phyloP scores from a whole-genome alignment of 192 early-diverging fungal species.

The Umbelopsis sp. region DNA sequence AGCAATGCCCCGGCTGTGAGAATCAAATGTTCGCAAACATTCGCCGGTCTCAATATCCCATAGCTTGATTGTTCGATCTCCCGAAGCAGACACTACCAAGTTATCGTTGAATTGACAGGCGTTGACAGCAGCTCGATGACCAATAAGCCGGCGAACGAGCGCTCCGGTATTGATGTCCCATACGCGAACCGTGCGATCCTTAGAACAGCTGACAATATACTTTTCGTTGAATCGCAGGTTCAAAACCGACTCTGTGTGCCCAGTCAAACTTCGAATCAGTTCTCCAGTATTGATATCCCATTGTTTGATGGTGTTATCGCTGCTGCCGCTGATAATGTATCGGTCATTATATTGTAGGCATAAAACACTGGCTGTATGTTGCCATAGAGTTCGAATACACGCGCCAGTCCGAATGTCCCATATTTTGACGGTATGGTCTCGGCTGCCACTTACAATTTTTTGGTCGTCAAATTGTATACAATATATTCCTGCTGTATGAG shows the following conservation, averaged over 20 bases:
- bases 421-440: slow-evolving; percentile 72
- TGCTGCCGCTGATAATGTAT: slow-evolving; percentile 70
- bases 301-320: slow-evolving; percentile 66
- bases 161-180: slow-evolving; percentile 75
- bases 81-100: slow-evolving; percentile 68
- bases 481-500: slow-evolving; percentile 87
- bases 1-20: slow-evolving; percentile 78
- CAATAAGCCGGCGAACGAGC: slow-evolving; percentile 54
- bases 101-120: slow-evolving; percentile 69
- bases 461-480: slow-evolving; percentile 75
- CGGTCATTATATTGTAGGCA: slow-evolving; percentile 81
- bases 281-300: slow-evolving; percentile 71
- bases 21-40: slow-evolving; percentile 75
- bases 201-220: slow-evolving; percentile 81
- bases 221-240: slow-evolving; percentile 76
- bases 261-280: slow-evolving; percentile 43
- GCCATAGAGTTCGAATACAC: slow-evolving; percentile 62
- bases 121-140: slow-evolving; percentile 84
- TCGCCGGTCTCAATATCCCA: slow-evolving; percentile 74
- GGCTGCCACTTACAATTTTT: slow-evolving; percentile 73
- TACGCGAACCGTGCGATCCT: slow-evolving; percentile 80
- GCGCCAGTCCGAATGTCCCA: slow-evolving; percentile 71
- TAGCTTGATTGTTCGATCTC: slow-evolving; percentile 83
- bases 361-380: slow-evolving; percentile 80
- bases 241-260: slow-evolving; percentile 70